Evolutionary conservation across 2,329 filamentous ascomycete species (phyloP), one percentile per base, ranked within the genome.

Genomic region (Amauroascus niger): DNA sequence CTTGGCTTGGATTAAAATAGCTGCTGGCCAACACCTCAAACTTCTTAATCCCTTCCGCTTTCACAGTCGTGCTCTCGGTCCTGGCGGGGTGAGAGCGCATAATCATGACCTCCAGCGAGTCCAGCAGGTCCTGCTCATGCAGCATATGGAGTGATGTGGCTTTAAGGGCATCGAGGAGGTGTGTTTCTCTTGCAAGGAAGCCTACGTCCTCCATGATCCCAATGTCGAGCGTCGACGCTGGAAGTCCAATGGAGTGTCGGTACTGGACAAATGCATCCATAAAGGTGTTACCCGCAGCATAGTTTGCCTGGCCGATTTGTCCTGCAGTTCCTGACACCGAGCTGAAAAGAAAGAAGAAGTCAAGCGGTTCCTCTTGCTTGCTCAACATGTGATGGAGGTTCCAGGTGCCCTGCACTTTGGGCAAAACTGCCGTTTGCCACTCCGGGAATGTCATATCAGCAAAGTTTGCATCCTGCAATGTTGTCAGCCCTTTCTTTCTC

Each of bases 371-470:
- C n/a, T n/a, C n/a, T n/a, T n/a, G n/a, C n/a, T n/a, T n/a, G 2
- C 2, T 13, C 2, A 16, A 13, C 7, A 39, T 35, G 18, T 52
- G 20, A 43, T 65, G 60, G 5, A 60, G 54, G 35, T 58, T 64
- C 61, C 60, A 63, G 1, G 63, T 58, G 0, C 54, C 62, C 1
- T 55, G 3, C 6, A 63, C 58, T 55, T 71, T 72, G 1, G 68
- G 63, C 39, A 57, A 53, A 1, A 66, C 53, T 0, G 63, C 63
- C 1, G 39, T 33, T 3, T 18, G 22, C 57, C 55, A 57, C 5
- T 50, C 32, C 3, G 49, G 11, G 9, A 26, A 44, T 3, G n/a
- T 51, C 47, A 55, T 50, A 11, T 30, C 9, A 11, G 32, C 14
- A 55, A 55, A 37, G 28, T 26, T n/a, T 14, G 22, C 6, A 50